Evolutionary conservation across 352 stramenopile genomes (phyloP).

Genomic region (Globisporangium solare): DNA sequence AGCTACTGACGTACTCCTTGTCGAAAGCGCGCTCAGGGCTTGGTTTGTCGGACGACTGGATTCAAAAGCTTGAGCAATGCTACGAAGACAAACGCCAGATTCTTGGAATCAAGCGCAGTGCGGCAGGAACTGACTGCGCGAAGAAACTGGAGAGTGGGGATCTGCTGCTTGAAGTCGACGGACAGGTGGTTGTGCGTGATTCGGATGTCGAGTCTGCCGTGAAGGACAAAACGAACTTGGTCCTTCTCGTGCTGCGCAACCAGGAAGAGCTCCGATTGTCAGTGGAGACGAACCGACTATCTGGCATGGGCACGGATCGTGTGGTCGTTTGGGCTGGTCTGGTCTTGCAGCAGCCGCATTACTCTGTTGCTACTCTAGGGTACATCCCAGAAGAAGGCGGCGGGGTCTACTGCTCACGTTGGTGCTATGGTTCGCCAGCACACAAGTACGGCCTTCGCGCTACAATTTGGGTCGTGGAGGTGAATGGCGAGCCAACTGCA

Average conservation of each 20-base stretch:
- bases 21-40: conserved; percentile 85
- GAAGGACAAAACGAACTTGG: conserved; percentile 45
- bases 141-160: conserved; percentile 77
- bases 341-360: conserved; percentile 90
- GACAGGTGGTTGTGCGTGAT: conserved; percentile 69
- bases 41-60: conserved; percentile 80
- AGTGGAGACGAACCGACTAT: conserved; percentile 58
- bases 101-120: conserved; percentile 77
- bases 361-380: conserved; percentile 73
- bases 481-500: conserved; percentile 79
- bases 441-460: conserved; percentile 89
- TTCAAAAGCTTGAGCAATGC: conserved; percentile 69
- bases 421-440: conserved; percentile 88
- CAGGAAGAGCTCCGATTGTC: conserved; percentile 60
- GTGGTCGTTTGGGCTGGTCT: conserved; percentile 89
- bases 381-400: conserved; percentile 85
- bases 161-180: conserved; percentile 81
- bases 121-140: conserved; percentile 58
- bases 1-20: conserved; percentile 81
- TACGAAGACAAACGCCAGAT: conserved; percentile 86
- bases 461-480: conserved; percentile 90
- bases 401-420: conserved; percentile 87
- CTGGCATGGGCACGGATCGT: conserved; percentile 80
- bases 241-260: conserved; percentile 70
- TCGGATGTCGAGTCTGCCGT: conserved; percentile 68